Evolutionary conservation across 192 early-diverging fungal genomes (phyloP).

Genomic region (Coemansia sp.): DNA sequence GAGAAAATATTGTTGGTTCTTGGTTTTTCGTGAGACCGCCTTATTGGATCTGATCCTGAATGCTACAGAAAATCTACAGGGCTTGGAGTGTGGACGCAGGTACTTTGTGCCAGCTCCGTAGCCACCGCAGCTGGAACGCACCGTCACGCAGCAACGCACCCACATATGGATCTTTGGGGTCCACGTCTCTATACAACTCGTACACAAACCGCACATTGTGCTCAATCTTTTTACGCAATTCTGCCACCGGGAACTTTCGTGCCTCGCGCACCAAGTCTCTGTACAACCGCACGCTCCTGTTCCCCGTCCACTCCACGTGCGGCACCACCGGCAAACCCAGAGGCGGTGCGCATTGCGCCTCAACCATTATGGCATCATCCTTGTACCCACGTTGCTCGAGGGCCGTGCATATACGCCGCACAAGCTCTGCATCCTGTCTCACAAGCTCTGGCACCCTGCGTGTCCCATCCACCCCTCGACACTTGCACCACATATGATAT

Average conservation of each 20-base stretch:
- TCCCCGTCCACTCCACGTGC: background rate
- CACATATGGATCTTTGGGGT: slow-evolving; percentile 3
- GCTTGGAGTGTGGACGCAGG: too few relatives aligned
- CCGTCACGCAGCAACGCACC: slow-evolving; percentile 20
- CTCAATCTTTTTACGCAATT: slow-evolving; percentile 28
- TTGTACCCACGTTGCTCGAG: background rate
- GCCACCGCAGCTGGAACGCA: slow-evolving; percentile 23
- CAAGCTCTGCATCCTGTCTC: background rate
- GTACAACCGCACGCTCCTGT: slow-evolving; percentile 16
- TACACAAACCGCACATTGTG: slow-evolving; percentile 40
- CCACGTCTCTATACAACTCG: slow-evolving; percentile 44
- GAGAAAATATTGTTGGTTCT: too few relatives aligned
- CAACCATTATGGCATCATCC: background rate
- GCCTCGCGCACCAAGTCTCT: slow-evolving; percentile 17
- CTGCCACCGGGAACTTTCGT: slow-evolving; percentile 13
- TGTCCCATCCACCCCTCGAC: background rate
- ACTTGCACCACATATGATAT: background rate
- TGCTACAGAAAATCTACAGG: too few relatives aligned
- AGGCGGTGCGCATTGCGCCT: too few relatives aligned
- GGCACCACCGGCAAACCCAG: too few relatives aligned
- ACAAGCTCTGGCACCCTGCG: background rate
- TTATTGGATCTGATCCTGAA: too few relatives aligned
- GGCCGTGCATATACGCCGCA: background rate
- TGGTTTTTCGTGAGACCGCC: too few relatives aligned
- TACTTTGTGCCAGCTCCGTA: slow-evolving; percentile 20